Percentiles rank a stretch among this genome's conserved stretches.
Conservation (phyloP, 2,329 filamentous ascomycete genomes). For the Stemphylium beticola region DNA sequence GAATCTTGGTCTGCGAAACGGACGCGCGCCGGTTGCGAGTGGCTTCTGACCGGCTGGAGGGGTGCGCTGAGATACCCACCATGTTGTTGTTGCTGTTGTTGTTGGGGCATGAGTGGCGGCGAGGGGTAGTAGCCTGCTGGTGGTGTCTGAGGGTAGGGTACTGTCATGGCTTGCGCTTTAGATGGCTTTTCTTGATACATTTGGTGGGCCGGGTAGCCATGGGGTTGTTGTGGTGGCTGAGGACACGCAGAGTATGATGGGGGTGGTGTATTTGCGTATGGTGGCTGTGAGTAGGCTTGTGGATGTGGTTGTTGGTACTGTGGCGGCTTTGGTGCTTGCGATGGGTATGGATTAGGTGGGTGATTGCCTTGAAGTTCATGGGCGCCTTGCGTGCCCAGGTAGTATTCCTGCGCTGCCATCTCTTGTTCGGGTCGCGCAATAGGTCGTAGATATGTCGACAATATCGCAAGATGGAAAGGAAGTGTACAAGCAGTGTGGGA, state of each 20-base stretch:
- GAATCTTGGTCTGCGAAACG: conserved; percentile 37
- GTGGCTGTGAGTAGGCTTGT: conserved; percentile 16
- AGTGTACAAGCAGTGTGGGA: not conserved
- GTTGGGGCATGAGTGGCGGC: conserved; percentile 8
- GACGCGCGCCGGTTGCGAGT: conserved; percentile 43
- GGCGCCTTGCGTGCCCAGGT: conserved; percentile 30
- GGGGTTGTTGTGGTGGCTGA: conserved; percentile 30
- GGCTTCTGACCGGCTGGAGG: conserved; percentile 32
- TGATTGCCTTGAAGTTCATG: conserved; percentile 29
- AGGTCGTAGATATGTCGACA: not conserved
- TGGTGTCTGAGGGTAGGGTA: conserved; percentile 30
- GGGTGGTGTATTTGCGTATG: conserved; percentile 17
- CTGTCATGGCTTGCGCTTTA: conserved; percentile 10
- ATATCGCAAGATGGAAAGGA: not conserved
- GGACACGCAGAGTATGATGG: conserved; percentile 21
- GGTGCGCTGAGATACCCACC: conserved; percentile 34
- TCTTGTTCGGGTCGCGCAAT: not conserved
- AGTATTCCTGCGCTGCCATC: conserved; percentile 47
- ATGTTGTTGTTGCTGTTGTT: conserved; percentile 17
- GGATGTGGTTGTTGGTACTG: conserved; percentile 25
- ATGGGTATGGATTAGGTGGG: conserved; percentile 19
- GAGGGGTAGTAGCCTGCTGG: conserved; percentile 21
- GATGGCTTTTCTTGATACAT: conserved; percentile 11
- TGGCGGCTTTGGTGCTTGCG: conserved; percentile 17
- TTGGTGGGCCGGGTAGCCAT: conserved; percentile 26